A percentile compares a stretch with the other conserved stretches of the same genome.
phyloP scores from a whole-genome alignment of 192 early-diverging fungal species.

The Pecoramyces ruminantium region DNA sequence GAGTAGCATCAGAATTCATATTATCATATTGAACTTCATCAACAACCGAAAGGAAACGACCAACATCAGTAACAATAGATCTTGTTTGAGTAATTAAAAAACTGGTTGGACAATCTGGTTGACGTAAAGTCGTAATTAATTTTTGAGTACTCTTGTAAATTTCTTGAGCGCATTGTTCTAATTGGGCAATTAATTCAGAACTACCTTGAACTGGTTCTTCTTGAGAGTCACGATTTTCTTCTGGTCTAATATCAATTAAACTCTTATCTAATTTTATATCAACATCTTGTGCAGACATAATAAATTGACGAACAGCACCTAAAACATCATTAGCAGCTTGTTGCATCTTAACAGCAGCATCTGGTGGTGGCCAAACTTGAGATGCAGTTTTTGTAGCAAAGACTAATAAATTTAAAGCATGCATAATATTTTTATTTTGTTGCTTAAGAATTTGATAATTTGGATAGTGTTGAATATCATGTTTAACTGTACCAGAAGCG shows the following conservation, averaged over 20 bases:
- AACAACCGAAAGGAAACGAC: slow-evolving; percentile 26
- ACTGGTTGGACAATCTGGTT: slow-evolving; percentile 11
- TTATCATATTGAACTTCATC: slow-evolving; percentile 27
- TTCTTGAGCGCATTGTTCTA: slow-evolving; percentile 9
- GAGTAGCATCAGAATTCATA: slow-evolving; percentile 7
- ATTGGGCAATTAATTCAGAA: slow-evolving; percentile 16
- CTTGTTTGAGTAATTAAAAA: slow-evolving; percentile 18
- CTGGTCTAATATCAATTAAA: slow-evolving; percentile 5
- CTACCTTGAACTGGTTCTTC: slow-evolving; percentile 6
- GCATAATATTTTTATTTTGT: neutral
- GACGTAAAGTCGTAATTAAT: neutral
- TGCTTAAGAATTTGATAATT: neutral
- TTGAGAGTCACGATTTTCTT: neutral
- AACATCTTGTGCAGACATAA: slow-evolving; percentile 39
- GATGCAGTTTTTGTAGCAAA: slow-evolving; percentile 65
- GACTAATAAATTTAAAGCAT: slow-evolving; percentile 21
- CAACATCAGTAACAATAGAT: slow-evolving; percentile 26
- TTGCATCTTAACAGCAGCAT: slow-evolving; percentile 58
- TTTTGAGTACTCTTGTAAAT: neutral
- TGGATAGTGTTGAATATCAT: slow-evolving; percentile 24
- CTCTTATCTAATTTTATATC: slow-evolving; percentile 11
- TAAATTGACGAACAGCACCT: slow-evolving; percentile 55
- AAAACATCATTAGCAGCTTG: slow-evolving; percentile 58
- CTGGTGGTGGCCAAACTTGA: slow-evolving; percentile 81
- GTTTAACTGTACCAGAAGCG: slow-evolving; percentile 55